Evolutionary conservation across 176 grass and related monocot genomes (phyloP).

Genomic region (Avena sativa): DNA sequence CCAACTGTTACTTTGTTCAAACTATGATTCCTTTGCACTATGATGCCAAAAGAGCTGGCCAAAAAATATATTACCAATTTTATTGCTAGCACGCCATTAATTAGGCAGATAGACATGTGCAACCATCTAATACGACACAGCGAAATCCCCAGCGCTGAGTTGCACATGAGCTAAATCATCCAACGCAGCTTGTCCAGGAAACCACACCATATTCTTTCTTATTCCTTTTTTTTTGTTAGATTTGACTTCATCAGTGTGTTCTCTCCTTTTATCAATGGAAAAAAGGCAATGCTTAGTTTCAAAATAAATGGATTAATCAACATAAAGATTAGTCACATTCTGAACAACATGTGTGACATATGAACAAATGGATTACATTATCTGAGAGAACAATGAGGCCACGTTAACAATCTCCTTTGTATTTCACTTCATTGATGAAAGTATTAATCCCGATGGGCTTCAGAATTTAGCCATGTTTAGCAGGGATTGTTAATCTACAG

Average conservation of each 20-base stretch:
- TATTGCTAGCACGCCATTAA: too few relatives aligned
- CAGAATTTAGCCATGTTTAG: neutral
- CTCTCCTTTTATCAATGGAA: too few relatives aligned
- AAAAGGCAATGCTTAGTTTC: too few relatives aligned
- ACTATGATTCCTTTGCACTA: too few relatives aligned
- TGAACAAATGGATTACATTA: neutral
- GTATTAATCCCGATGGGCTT: neutral
- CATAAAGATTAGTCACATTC: neutral
- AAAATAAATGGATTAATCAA: neutral
- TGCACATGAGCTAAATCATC: neutral
- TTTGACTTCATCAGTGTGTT: too few relatives aligned
- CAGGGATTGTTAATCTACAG: neutral
- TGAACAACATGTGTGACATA: neutral
- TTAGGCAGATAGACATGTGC: too few relatives aligned
- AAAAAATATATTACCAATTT: too few relatives aligned
- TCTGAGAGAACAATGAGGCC: neutral
- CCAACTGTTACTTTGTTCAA: too few relatives aligned
- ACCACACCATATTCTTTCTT: neutral
- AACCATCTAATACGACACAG: too few relatives aligned
- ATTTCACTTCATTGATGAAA: constrained; percentile 32
- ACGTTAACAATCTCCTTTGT: neutral
- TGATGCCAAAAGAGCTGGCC: too few relatives aligned
- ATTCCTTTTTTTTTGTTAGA: neutral
- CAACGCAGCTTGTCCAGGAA: too few relatives aligned
- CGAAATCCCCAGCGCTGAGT: too few relatives aligned